Evolutionary conservation across 441 rosid species (phyloP), one percentile per base, ranked within the genome.

Genomic region (Raphanus hybrid): DNA sequence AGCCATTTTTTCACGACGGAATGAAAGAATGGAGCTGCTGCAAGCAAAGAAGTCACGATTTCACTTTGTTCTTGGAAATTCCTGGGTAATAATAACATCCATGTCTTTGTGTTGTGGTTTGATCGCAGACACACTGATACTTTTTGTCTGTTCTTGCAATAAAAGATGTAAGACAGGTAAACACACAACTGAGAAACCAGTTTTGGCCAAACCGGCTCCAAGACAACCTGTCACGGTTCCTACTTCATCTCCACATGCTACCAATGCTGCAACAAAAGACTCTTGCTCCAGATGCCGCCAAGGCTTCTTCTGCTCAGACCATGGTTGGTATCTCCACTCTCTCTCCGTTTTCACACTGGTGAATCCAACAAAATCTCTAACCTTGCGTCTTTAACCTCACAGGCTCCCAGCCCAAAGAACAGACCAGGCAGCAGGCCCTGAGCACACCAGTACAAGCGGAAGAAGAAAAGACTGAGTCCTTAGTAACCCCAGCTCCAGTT

Each of bases 1-100:
- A 92, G 96, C 99, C 99, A 39, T 73, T 86, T 78, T 95, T 95
- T 78, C 97, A 88, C 48, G 98, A 95, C 61, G 99, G 98, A 77
- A 92, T 86, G 89, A 95, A 90, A 86, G 98, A 92, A 75, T 92
- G 99, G 99, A 91, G 99, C 76, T 95, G 99, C 84, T 95, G 97
- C 90, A 95, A 91, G 87, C 88, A 90, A 83, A 83, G 90, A 85
- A 95, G 98, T 78, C 96, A 95, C 78, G 97, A 95, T 84, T 95
- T 95, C 74, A 86, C 83, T 69, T 82, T 91, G 71, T 92, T 92
- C 80, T 75, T 92, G 75, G 97, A 86, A 83, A 92, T 96, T 70
- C 98, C 95, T 3, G 98, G 99, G 99, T 93, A 86, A 69, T 82
- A 41, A 7, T 20, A 45, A 45, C 10, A 37, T 1, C 10, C 43